Evolutionary conservation across 108 stramenopile genomes (phyloP).

Genomic region (Skeletonema potamos): DNA sequence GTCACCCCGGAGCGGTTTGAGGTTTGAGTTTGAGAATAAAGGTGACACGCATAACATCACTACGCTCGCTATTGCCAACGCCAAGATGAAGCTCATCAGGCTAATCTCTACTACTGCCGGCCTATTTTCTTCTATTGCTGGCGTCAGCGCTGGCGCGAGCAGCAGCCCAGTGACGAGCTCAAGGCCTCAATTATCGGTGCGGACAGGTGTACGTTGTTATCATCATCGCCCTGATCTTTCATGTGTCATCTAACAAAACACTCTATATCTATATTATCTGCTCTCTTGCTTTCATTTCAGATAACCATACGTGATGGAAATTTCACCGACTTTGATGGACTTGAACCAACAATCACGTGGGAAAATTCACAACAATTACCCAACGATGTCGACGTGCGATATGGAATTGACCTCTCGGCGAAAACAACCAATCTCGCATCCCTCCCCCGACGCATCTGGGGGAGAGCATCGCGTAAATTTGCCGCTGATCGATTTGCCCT

Average conservation of each 20-base stretch:
- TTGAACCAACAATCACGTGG: constrained; percentile 82
- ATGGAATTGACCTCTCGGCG: constrained; percentile 78
- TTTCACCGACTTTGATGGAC: constrained; percentile 80
- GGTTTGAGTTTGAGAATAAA: too few species aligned
- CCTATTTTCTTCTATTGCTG: not conserved
- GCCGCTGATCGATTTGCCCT: constrained; percentile 67
- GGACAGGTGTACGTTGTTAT: not conserved
- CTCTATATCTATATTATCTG: not conserved
- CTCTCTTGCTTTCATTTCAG: constrained; percentile 31
- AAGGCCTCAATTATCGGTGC: constrained; percentile 26
- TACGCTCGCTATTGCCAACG: too few species aligned
- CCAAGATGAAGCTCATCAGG: not conserved
- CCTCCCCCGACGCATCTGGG: constrained; percentile 83
- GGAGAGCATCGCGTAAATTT: constrained; percentile 68
- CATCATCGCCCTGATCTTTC: not conserved
- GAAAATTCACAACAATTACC: constrained; percentile 34
- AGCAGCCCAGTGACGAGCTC: not conserved
- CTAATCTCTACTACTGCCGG: not conserved
- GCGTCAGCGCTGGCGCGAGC: not conserved
- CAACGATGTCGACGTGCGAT: constrained; percentile 42
- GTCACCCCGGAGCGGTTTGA: too few species aligned
- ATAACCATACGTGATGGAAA: constrained; percentile 83
- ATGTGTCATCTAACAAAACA: not conserved
- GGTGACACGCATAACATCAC: too few species aligned
- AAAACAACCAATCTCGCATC: constrained; percentile 83